Evolutionary conservation across 2,329 filamentous ascomycete genomes (phyloP).

Genomic region (Phyllosticta citrichinensis): DNA sequence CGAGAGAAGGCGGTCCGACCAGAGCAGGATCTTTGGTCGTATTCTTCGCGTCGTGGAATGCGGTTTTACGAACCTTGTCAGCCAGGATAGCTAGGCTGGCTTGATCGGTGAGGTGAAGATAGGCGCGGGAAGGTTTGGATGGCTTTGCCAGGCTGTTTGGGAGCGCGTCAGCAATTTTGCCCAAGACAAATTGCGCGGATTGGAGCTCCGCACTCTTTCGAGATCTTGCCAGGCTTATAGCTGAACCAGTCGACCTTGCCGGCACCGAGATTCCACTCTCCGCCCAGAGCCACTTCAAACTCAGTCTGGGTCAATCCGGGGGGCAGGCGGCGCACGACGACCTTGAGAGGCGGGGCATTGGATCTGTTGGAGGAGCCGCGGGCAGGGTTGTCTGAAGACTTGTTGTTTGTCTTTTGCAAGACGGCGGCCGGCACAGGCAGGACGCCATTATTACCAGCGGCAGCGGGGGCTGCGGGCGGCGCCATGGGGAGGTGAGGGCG

Average conservation of each 20-base stretch:
- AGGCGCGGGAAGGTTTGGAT: slow-evolving; percentile 69
- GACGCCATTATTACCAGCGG: slow-evolving; percentile 27
- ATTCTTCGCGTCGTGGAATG: slow-evolving; percentile 75
- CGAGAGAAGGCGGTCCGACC: slow-evolving; percentile 67
- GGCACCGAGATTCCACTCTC: slow-evolving; percentile 70
- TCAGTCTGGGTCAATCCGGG: slow-evolving; percentile 75
- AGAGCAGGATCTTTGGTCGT: slow-evolving; percentile 62
- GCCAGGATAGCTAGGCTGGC: slow-evolving; percentile 58
- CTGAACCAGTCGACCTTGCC: slow-evolving; percentile 79
- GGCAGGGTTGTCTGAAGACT: slow-evolving; percentile 20
- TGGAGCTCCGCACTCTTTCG: slow-evolving; percentile 58
- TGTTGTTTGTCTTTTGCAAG: slow-evolving; percentile 24
- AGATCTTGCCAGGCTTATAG: slow-evolving; percentile 66
- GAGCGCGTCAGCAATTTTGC: not conserved
- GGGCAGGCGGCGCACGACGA: slow-evolving; percentile 74
- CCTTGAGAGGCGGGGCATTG: slow-evolving; percentile 61
- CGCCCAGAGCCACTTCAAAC: slow-evolving; percentile 60
- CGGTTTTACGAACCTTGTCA: slow-evolving; percentile 56
- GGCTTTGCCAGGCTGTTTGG: slow-evolving; percentile 64
- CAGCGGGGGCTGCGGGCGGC: slow-evolving; percentile 4
- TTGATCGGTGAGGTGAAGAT: slow-evolving; percentile 68
- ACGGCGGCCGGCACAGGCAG: slow-evolving; percentile 23
- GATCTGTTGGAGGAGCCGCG: slow-evolving; percentile 30
- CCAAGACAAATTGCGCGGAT: not conserved
- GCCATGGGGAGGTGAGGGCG: slow-evolving; percentile 5